Evolutionary conservation across 495 filamentous ascomycete genomes (phyloP), one percentile per base, ranked within the genome.

Genomic region (Penicillium pulvis): DNA sequence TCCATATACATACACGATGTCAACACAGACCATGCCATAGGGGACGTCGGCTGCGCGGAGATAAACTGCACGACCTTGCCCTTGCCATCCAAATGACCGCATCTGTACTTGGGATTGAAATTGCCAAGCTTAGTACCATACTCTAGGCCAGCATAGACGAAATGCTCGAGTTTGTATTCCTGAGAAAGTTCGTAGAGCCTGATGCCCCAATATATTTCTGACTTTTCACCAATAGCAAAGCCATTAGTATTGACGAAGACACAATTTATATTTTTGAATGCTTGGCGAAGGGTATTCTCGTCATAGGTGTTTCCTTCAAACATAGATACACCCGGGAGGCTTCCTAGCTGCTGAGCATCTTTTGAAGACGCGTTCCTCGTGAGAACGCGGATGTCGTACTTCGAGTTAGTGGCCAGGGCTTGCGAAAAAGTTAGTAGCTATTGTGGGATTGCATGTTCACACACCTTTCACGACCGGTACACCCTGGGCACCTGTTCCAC

Each of bases 181-280:
- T 78, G 58, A 1, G 83, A 81, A 3, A 86, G 67, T 50, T 86
- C 83, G 59, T 81, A 86, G 30, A 72, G 69, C 16, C 83, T 75
- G 17, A 81, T 81, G 12, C 77, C 81, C 75, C 78, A 85, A 62
- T 71, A 86, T 2, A 79, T 72, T 61, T 86, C 83, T 8, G 67
- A 64, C 56, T 82, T 80, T 63, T 83, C 79, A 14, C 83, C 83
- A 7, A 71, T 68, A 42, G 75, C 79, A 59, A 82, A 83, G 39
- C 81, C 77, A 58, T 85, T 80, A 24, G 79, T 75, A 57, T 86
- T 86, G 43, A 84, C 71, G 57, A 79, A 85, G 9, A 80, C 79
- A 50, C 73, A 73, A 63, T 78, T 74, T n/a, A 74, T 74, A 17
- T 72, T 74, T 31, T 67, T 57, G 60, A 79, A 82, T 1, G 50